Evolutionary conservation across 73 alveolate genomes (phyloP).

Genomic region (Paramecium biaurelia): DNA sequence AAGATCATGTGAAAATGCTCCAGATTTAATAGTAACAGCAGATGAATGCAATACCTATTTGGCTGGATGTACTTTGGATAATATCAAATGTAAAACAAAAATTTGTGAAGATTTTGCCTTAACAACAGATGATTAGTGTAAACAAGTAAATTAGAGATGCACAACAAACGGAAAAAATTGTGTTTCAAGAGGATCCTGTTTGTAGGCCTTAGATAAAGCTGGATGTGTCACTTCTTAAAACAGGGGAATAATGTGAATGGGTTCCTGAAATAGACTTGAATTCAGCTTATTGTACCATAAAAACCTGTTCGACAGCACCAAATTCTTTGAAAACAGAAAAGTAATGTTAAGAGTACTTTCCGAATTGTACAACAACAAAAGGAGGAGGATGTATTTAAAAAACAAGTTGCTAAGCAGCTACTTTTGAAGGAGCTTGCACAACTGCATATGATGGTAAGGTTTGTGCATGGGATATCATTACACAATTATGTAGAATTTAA

Average conservation of each 20-base stretch:
- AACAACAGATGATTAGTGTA: background rate
- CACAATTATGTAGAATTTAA: background rate
- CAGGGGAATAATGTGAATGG: background rate
- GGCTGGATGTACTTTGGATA: background rate
- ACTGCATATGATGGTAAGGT: background rate
- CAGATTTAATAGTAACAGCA: background rate
- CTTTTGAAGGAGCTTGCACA: background rate
- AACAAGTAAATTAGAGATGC: background rate
- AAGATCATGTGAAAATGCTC: constrained; percentile 37
- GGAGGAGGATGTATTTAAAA: constrained; percentile 3
- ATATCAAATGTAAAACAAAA: background rate
- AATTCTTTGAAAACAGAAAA: background rate
- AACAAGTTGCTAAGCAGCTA: background rate
- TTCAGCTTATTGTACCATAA: background rate
- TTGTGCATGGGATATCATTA: background rate
- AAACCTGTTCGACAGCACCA: background rate
- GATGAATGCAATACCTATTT: background rate
- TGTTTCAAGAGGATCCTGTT: background rate
- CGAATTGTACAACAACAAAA: background rate
- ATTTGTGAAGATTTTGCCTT: background rate
- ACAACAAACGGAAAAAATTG: background rate
- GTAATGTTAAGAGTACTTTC: background rate
- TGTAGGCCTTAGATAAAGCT: background rate
- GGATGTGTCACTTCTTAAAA: background rate
- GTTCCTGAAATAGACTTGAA: background rate